Evolutionary conservation across 371 early-diverging fungal genomes (phyloP).

Genomic region (Mycotypha africana): DNA sequence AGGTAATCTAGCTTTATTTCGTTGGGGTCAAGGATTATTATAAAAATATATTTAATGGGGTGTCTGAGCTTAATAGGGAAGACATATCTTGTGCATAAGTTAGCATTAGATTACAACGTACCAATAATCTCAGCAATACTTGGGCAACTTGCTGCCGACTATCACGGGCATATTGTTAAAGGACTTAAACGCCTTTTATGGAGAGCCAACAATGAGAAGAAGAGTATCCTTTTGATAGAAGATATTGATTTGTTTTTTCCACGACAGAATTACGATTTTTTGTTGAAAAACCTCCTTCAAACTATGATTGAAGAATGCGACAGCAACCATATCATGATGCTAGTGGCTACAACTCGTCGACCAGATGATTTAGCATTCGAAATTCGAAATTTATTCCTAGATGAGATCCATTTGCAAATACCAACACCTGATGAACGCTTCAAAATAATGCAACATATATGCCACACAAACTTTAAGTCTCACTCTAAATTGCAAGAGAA

Average conservation of each 20-base stretch:
- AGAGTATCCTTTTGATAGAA: conserved; percentile 44
- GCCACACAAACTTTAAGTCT: background rate
- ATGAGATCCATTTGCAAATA: conserved; percentile 34
- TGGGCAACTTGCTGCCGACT: conserved; percentile 32
- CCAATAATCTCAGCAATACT: conserved; percentile 17
- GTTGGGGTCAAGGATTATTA: no score
- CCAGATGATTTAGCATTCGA: background rate
- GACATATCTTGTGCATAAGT: conserved; percentile 15
- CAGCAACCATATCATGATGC: background rate
- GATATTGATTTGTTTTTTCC: conserved; percentile 55
- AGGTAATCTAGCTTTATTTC: no score
- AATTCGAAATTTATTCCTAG: conserved; percentile 3
- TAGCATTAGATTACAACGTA: conserved; percentile 19
- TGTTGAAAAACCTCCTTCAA: no score
- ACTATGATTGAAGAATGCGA: background rate
- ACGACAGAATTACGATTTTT: conserved; percentile 11
- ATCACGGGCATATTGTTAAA: conserved; percentile 32
- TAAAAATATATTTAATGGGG: no score
- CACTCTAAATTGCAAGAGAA: background rate
- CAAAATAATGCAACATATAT: conserved; percentile 30
- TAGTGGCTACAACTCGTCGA: conserved; percentile 10
- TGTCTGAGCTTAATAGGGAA: no score
- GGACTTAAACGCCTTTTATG: conserved; percentile 28
- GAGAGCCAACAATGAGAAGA: conserved; percentile 9
- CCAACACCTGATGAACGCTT: conserved; percentile 50